phyloP scores from a whole-genome alignment of 2,329 filamentous ascomycete genomes.

The Phialophora tarda region DNA sequence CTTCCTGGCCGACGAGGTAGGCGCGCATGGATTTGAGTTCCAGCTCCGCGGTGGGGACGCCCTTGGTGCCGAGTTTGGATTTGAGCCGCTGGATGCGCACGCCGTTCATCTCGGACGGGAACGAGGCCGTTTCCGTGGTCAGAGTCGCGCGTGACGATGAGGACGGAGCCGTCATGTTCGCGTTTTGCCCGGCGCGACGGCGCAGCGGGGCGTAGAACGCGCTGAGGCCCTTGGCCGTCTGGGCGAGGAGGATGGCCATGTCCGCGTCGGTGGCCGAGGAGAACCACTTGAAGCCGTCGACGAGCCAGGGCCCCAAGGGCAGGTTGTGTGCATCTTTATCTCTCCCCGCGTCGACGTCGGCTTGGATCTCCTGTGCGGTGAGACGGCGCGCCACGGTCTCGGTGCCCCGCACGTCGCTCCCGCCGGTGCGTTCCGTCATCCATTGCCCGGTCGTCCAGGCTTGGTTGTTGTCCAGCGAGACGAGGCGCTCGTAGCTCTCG shows the following conservation, averaged over 20 bases:
- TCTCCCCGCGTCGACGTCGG: slow-evolving; percentile 26
- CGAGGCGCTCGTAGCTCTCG: slow-evolving; percentile 40
- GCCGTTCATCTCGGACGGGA: slow-evolving; percentile 58
- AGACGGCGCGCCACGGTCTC: slow-evolving; percentile 43
- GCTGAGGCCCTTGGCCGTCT: slow-evolving; percentile 61
- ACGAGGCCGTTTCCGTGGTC: slow-evolving; percentile 2
- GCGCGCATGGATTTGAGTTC: slow-evolving; percentile 67
- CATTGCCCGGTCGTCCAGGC: slow-evolving; percentile 48
- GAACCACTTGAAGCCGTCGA: slow-evolving; percentile 76
- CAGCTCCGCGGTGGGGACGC: slow-evolving; percentile 74
- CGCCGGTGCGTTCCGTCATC: slow-evolving; percentile 49
- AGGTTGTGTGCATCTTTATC: slow-evolving; percentile 43
- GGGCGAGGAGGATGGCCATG: slow-evolving; percentile 69
- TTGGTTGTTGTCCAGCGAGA: slow-evolving; percentile 41
- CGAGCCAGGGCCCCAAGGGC: slow-evolving; percentile 58
- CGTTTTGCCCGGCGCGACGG: slow-evolving; percentile 16
- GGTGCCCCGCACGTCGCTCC: slow-evolving; percentile 46
- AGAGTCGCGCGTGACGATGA: neutral
- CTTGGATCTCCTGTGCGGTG: slow-evolving; percentile 26
- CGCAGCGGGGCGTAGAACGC: slow-evolving; percentile 69
- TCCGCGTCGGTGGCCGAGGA: slow-evolving; percentile 69
- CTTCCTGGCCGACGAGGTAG: slow-evolving; percentile 70
- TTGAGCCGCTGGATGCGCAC: slow-evolving; percentile 72
- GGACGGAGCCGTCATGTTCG: neutral
- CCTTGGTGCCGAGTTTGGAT: slow-evolving; percentile 72